Percentiles rank a stretch among this genome's conserved stretches.
Evolutionary conservation across 495 filamentous ascomycete genomes (phyloP).

Genomic region (Penicillium riverlandense): DNA sequence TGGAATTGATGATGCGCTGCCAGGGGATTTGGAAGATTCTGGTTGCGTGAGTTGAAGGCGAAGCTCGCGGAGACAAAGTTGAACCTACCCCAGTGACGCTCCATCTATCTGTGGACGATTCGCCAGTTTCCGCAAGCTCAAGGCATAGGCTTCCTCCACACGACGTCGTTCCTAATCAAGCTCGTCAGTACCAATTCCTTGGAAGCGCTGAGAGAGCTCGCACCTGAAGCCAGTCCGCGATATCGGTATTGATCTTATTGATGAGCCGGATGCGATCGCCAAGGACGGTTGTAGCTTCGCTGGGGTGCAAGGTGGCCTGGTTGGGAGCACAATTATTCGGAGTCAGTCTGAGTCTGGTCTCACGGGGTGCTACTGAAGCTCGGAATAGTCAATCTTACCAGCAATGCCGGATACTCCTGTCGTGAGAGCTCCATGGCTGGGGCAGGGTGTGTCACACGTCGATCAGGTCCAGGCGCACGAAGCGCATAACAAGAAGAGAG

Average conservation of each 20-base stretch:
- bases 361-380: background rate
- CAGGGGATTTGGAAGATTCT: conserved; percentile 91
- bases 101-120: conserved; percentile 59
- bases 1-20: conserved; percentile 80
- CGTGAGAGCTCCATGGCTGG: conserved; percentile 69
- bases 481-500: conserved; percentile 32
- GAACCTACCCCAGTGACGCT: conserved; percentile 74
- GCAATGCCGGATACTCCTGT: conserved; percentile 90
- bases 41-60: conserved; percentile 1
- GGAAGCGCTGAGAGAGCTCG: conserved; percentile 5
- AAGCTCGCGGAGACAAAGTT: background rate
- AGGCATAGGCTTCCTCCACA: conserved; percentile 86
- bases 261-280: conserved; percentile 86
- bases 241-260: conserved; percentile 76
- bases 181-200: conserved; percentile 6
- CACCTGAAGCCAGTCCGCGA: conserved; percentile 98
- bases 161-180: conserved; percentile 73
- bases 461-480: conserved; percentile 10
- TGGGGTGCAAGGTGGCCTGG: conserved; percentile 76
- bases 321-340: conserved; percentile 5
- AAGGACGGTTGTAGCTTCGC: conserved; percentile 75
- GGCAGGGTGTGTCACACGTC: conserved; percentile 18
- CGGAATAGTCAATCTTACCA: conserved; percentile 56
- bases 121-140: conserved; percentile 74
- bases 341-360: conserved; percentile 6